Evolutionary conservation across 208 protist genomes (phyloP), one percentile per base, ranked within the genome.

Genomic region (Acanthamoeba healyi): DNA sequence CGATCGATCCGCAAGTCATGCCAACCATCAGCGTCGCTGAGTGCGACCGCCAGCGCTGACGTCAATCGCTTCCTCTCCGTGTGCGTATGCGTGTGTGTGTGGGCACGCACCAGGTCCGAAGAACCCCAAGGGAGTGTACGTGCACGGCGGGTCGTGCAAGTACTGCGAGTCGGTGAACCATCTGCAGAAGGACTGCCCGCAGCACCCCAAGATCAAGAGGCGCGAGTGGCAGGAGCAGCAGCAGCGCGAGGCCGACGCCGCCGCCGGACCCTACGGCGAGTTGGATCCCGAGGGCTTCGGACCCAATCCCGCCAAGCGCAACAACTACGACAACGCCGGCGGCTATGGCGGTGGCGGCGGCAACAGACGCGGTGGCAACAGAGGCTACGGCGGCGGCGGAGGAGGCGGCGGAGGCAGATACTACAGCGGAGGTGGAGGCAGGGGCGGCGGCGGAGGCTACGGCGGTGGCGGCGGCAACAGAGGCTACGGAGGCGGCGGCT

Each of bases 151-250:
- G 5, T 90, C 38, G 36, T 90, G 82, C 82, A 90, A 90, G 58
- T 63, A 63, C 82, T 90, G 82, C 82, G 36, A 70, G 34, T 63
- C 82, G 51, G 82, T 90, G 54, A 70, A 90, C 36, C 82, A 90
- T 29, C 82, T 90, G 3, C 58, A 72, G 32, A 63, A 70, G 54
- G 82, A 90, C 82, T 90, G 82, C 54, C 82, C 82, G 32, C 49
- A 36, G 67, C 94, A 90, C 92, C 94, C 44, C 81, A 95, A 84
- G 74, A 29, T 26, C 42, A 84, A 84, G 74, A 5, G 74, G 42
- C 19, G 26, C 32, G 42, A 56, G 32, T 38, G 22, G 74, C 22
- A 32, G 44, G 74, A 84, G 46, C n/a, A 49, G 46, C 42, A 84
- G 44, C 42, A 15, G 42, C n/a, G 17, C 2, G 74, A 32, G 44